Base-by-base conservation (phyloP, 768 basidiomycete species). In the Serendipita sp. region DNA sequence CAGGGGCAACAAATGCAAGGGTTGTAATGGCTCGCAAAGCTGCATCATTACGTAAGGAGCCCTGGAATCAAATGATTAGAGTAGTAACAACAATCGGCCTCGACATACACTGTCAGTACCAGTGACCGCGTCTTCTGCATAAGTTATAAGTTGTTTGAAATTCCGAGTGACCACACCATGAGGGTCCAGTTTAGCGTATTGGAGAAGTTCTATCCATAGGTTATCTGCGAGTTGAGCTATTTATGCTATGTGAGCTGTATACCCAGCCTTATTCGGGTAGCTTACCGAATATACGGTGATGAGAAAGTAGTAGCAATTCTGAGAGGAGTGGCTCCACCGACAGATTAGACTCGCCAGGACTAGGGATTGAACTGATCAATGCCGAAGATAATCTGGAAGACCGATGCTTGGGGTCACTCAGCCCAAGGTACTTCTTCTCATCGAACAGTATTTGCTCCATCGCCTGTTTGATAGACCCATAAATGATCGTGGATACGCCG, bases 1-100 rank as follows among this genome's bases (percentile, higher is more conserved):
- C 75, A 0, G 96, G 89, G 1, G 86, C 83, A 15, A 99, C 82
- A 70, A 97, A 93, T 0, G 84, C 78, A 44, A 95, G 72, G 0
- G 91, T 93, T 5, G 84, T 81, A 36, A 88, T 75, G 2, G 92
- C 85, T 30, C 79, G 78, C 70, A 87, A 88, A 47, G 85, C 84
- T 3, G 93, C 92, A 60, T 73, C 66, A 2, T 72, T 71, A n/a
- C 75, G 66, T 13, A 68, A 64, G 16, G 45, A 38, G 36, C 44
- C 18, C 58, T 64, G 23, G 8, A 28, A 28, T 11, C 34, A 52
- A 11, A 16, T 56, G 28, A 36, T 34, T 13, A 41, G 38, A 5
- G 38, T 41, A 13, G 5, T 13, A 41, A 41, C 13, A 13, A 35
- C 54, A 65, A n/a, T 30, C 28, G 10, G 23, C 11, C 18, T 11